Evolutionary conservation across 2,329 filamentous ascomycete genomes (phyloP).

Genomic region (Parastagonospora nodorum): DNA sequence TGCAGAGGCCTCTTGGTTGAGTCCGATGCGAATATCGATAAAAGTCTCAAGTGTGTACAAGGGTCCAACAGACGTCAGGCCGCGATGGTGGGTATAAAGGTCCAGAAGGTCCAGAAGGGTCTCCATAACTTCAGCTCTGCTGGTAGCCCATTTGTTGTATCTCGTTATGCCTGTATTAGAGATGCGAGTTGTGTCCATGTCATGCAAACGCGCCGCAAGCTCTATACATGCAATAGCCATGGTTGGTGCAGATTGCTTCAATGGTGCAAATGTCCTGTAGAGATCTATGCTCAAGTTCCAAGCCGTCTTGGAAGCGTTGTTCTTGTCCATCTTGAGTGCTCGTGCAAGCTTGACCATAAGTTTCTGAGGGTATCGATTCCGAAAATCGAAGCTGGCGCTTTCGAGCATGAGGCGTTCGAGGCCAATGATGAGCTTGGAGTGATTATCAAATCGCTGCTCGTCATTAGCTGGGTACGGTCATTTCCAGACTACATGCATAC

Average conservation of each 20-base stretch:
- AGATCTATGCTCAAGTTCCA: slow-evolving; percentile 87
- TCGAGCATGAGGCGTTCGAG: slow-evolving; percentile 93
- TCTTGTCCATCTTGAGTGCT: slow-evolving; percentile 59
- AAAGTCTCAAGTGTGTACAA: slow-evolving; percentile 76
- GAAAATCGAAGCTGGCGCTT: slow-evolving; percentile 90
- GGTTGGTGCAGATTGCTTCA: slow-evolving; percentile 87
- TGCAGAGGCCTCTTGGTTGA: slow-evolving; percentile 80
- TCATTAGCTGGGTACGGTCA: slow-evolving; percentile 5
- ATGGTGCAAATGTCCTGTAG: slow-evolving; percentile 88
- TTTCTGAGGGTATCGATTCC: slow-evolving; percentile 85
- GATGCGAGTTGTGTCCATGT: slow-evolving; percentile 58
- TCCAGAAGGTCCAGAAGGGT: slow-evolving; percentile 90
- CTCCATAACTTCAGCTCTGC: slow-evolving; percentile 60
- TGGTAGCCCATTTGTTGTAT: slow-evolving; percentile 54
- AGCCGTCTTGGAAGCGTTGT: slow-evolving; percentile 66
- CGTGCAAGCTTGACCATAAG: slow-evolving; percentile 79
- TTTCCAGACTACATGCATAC: slow-evolving; percentile 50
- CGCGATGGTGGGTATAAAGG: slow-evolving; percentile 84
- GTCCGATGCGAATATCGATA: slow-evolving; percentile 81
- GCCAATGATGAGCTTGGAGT: slow-evolving; percentile 81
- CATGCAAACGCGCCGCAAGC: slow-evolving; percentile 73
- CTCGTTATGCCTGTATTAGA: slow-evolving; percentile 50
- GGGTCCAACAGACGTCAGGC: slow-evolving; percentile 73
- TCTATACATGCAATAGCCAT: slow-evolving; percentile 84
- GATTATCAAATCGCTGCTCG: slow-evolving; percentile 74